Evolutionary conservation across 768 basidiomycete genomes (phyloP).

Genomic region (Punctularia strigosozonata): DNA sequence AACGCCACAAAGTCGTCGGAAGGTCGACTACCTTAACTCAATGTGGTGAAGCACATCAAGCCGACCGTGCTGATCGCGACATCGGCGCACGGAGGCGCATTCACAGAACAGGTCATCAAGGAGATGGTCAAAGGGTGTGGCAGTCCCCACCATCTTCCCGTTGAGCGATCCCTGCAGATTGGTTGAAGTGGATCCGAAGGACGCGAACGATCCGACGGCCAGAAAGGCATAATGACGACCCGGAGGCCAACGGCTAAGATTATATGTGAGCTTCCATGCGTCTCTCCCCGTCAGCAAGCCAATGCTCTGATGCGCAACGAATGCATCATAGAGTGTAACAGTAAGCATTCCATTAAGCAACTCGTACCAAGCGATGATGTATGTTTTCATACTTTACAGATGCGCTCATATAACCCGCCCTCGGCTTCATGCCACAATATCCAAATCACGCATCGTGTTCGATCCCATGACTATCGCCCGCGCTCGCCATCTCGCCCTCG

Average conservation of each 20-base stretch:
- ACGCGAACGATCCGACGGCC: conserved; percentile 67
- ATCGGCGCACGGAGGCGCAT: conserved; percentile 68
- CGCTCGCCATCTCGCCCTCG: conserved; percentile 58
- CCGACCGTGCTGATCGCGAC: conserved; percentile 83
- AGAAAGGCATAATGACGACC: conserved; percentile 69
- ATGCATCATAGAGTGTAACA: conserved; percentile 69
- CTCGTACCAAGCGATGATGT: not conserved
- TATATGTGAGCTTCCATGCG: conserved; percentile 59
- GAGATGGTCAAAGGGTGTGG: conserved; percentile 59
- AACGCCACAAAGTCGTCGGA: too few species aligned
- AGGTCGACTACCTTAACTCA: too few species aligned
- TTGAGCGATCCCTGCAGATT: conserved; percentile 72
- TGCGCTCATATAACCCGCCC: conserved; percentile 75
- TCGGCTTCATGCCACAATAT: conserved; percentile 69
- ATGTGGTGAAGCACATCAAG: conserved; percentile 58
- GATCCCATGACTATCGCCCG: conserved; percentile 87
- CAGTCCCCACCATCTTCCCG: conserved; percentile 74
- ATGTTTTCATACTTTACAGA: conserved; percentile 21
- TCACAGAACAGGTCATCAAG: conserved; percentile 60
- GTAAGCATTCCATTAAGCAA: conserved; percentile 18
- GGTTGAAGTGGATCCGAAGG: conserved; percentile 62
- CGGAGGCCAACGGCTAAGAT: conserved; percentile 68
- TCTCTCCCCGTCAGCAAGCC: too few species aligned
- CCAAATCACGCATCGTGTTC: conserved; percentile 50
- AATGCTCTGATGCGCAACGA: conserved; percentile 4